A percentile compares a stretch with the other conserved stretches of the same genome.
These are phyloP conservation scores for Aspergillus tanneri DNA, from an alignment of 2,329 filamentous ascomycete genomes.

Conservation along the genomic window DNA sequence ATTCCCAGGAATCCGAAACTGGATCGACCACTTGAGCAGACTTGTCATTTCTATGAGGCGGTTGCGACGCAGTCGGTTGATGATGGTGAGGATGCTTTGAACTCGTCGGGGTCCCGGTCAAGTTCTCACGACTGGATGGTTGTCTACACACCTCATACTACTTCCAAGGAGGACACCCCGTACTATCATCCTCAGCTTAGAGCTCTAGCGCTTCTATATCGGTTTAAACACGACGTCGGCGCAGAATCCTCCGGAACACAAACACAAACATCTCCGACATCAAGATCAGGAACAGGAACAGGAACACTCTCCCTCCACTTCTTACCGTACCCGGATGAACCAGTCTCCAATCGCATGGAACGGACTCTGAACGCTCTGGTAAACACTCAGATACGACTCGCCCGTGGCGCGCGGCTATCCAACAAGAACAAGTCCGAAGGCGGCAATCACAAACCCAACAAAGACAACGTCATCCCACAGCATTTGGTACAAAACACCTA, in stretches of 20 bases:
- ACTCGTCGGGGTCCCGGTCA: too few species aligned
- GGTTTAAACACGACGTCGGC: slow-evolving; percentile 29
- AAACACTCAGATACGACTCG: slow-evolving; percentile 39
- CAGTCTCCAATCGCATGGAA: slow-evolving; percentile 40
- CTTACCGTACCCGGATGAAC: slow-evolving; percentile 44
- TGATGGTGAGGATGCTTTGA: slow-evolving; percentile 14
- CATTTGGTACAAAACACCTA: slow-evolving; percentile 80
- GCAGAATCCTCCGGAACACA: background rate
- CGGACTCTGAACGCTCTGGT: slow-evolving; percentile 40
- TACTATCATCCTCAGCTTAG: slow-evolving; percentile 83
- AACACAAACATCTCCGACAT: too few species aligned
- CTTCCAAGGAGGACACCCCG: slow-evolving; percentile 63
- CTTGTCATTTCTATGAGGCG: slow-evolving; percentile 67
- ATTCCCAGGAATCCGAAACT: slow-evolving; percentile 78
- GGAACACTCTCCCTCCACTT: slow-evolving; percentile 54
- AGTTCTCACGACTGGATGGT: slow-evolving; percentile 49
- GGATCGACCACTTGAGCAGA: slow-evolving; percentile 76
- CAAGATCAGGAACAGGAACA: slow-evolving; percentile 28
- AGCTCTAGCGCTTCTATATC: slow-evolving; percentile 73
- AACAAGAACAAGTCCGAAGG: slow-evolving; percentile 34
- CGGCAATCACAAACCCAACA: slow-evolving; percentile 74
- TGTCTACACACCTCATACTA: slow-evolving; percentile 74
- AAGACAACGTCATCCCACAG: slow-evolving; percentile 78
- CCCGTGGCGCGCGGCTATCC: slow-evolving; percentile 24
- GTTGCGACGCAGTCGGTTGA: background rate